These are phyloP conservation scores for Apiotrichum veenhuisii DNA, from an alignment of 1,284 basidiomycete genomes.

Conservation along the genomic window DNA sequence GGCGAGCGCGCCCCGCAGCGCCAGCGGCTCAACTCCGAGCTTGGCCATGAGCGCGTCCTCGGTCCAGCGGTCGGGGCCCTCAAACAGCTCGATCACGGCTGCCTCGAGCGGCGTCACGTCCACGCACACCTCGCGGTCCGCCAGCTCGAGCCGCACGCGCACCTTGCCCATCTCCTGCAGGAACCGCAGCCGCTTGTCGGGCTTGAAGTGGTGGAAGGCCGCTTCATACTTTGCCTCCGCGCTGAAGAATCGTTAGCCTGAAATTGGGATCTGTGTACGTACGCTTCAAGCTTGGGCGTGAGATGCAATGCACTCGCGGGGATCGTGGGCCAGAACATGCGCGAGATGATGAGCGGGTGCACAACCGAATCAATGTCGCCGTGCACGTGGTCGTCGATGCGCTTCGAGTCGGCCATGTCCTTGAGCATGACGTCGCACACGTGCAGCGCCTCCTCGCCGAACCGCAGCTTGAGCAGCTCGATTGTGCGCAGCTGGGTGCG, in stretches of 20 bases:
- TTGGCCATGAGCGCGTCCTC: conserved; percentile 58
- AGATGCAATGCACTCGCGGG: conserved; percentile 68
- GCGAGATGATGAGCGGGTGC: conserved; percentile 83
- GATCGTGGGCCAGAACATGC: conserved; percentile 86
- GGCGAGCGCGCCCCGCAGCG: conserved; percentile 66
- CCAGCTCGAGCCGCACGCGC: conserved; percentile 68
- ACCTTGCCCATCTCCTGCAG: conserved; percentile 79
- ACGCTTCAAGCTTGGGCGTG: conserved; percentile 77
- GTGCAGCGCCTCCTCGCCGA: conserved; percentile 82
- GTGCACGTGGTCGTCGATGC: conserved; percentile 79
- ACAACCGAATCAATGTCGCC: conserved; percentile 66
- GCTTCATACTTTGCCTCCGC: conserved; percentile 70
- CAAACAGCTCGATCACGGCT: conserved; percentile 81
- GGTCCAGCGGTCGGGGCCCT: conserved; percentile 57
- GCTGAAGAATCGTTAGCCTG: conserved; percentile 49
- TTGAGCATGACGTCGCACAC: conserved; percentile 95
- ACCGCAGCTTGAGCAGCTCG: conserved; percentile 87
- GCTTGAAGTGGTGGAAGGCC: conserved; percentile 74
- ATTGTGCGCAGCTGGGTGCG: conserved; percentile 77
- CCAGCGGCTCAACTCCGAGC: conserved; percentile 62
- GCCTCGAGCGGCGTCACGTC: conserved; percentile 83
- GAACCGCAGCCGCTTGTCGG: conserved; percentile 83
- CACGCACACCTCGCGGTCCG: conserved; percentile 69
- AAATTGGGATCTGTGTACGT: conserved; percentile 44
- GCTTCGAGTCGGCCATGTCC: conserved; percentile 88